phyloP scores from a whole-genome alignment of 441 rosid species.

The Aleurites moluccanus region DNA sequence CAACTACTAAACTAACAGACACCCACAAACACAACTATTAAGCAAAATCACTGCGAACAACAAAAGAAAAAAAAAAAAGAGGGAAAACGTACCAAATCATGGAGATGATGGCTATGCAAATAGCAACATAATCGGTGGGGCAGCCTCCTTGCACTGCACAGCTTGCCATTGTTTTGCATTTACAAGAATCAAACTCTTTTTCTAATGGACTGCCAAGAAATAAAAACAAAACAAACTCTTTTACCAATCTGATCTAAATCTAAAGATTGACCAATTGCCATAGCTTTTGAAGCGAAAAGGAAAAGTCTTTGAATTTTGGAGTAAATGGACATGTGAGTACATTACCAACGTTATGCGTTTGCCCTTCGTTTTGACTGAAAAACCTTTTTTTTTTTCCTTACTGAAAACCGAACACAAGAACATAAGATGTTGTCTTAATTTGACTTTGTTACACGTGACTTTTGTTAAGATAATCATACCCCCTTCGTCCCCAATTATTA shows the following conservation, averaged over 20 bases:
- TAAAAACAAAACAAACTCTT: not conserved
- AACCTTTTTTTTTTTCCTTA: too few species aligned
- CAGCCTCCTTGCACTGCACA: slow-evolving; percentile 74
- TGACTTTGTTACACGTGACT: not conserved
- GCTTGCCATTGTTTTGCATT: slow-evolving; percentile 41
- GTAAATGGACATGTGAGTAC: not conserved
- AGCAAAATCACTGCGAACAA: not conserved
- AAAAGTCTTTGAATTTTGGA: slow-evolving; percentile 2
- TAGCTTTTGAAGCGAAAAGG: slow-evolving; percentile 11
- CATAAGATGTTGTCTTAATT: not conserved
- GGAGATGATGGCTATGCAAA: slow-evolving; percentile 53
- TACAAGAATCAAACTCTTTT: not conserved
- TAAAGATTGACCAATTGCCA: slow-evolving; percentile 3
- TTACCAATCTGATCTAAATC: slow-evolving; percentile 9
- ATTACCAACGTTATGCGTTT: not conserved
- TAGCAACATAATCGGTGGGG: slow-evolving; percentile 76
- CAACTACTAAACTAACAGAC: not conserved
- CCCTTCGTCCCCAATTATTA: too few species aligned
- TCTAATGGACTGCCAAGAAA: not conserved
- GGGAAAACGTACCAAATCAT: slow-evolving; percentile 47
- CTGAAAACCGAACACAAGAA: not conserved
- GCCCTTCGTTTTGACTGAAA: not conserved
- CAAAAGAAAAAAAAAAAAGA: not conserved
- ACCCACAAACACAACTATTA: not conserved
- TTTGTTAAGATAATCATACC: too few species aligned